phyloP scores from a whole-genome alignment of 352 stramenopile species.

The Globisporangium cederbergense region DNA sequence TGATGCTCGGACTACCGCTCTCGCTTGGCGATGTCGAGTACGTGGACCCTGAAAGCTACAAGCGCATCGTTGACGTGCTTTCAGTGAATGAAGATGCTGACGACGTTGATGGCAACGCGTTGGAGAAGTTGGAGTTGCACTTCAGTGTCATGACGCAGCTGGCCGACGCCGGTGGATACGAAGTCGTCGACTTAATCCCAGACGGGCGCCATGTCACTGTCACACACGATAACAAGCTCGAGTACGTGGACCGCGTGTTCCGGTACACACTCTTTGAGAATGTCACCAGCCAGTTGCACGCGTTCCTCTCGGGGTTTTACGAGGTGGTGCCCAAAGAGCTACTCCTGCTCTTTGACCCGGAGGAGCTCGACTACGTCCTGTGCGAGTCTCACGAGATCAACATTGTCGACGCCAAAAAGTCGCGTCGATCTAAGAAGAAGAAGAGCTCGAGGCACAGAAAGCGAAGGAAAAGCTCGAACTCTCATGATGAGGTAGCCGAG shows the following conservation, averaged over 20 bases:
- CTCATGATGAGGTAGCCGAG: background rate
- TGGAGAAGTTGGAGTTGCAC: constrained; percentile 15
- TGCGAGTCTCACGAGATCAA: background rate
- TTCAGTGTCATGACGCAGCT: constrained; percentile 56
- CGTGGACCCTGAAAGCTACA: constrained; percentile 23
- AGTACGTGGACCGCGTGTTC: constrained; percentile 1
- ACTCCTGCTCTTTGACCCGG: background rate
- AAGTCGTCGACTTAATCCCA: background rate
- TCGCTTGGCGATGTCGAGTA: constrained; percentile 87
- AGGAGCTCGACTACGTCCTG: constrained; percentile 1
- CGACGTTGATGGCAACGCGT: background rate
- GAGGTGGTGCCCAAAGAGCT: background rate
- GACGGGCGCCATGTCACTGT: background rate
- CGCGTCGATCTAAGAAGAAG: background rate
- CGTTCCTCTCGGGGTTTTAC: background rate
- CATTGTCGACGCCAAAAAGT: background rate
- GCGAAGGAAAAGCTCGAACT: background rate
- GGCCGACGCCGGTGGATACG: constrained; percentile 26
- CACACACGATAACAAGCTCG: background rate
- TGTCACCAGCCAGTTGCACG: background rate
- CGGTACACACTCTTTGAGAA: background rate
- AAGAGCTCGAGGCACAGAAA: background rate
- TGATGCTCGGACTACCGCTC: constrained; percentile 90
- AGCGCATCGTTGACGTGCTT: constrained; percentile 21
- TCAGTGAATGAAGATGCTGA: constrained; percentile 15